Evolutionary conservation across 2,329 filamentous ascomycete species (phyloP), one percentile per base, ranked within the genome.

Genomic region (Aureobasidium sp.): DNA sequence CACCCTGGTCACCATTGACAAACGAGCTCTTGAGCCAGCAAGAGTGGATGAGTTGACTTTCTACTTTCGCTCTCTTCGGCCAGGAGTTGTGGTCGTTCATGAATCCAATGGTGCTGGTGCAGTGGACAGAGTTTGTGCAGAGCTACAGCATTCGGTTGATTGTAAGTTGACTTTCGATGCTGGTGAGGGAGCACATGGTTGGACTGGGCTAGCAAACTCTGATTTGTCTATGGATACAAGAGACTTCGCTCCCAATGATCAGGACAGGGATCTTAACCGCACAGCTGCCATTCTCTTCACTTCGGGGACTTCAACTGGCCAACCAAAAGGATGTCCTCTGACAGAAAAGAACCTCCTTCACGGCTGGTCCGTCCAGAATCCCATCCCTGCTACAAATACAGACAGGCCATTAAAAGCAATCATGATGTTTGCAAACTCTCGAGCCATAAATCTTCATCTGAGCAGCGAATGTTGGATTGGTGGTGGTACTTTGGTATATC

Each of bases 261-360:
- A 27, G 2, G 4, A 17, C 4, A n/a, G 13, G 5, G n/a, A 59
- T 12, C 32, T 5, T 17, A 26, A 47, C 10, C 55, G 55, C 43
- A 47, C 37, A 15, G 55, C 55, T 13, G 43, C 15, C 0, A 37
- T 59, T 15, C 13, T 59, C 3, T 59, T 32, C 43, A 59, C 55
- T 7, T 47, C 41, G 6, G 55, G 55, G 5, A 59, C 55, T 17
- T 59, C 55, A n/a, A 59, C 55, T 15, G 55, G 55, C 2, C 41
- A 59, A 17, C 55, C 55, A n/a, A 59, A 59, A 47, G 55, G 55
- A 29, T 59, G 55, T 29, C 43, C 55, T 27, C n/a, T 37, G 29
- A 59, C 41, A 2, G 55, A 59, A 10, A 27, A 8, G 15, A 47
- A 47, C 5, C 55, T 59, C 9, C 9, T 29, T 12, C 12, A 27